Evolutionary conservation across 345 rosid species (phyloP), one percentile per base, ranked within the genome.

Genomic region (Odontarrhena argentea): DNA sequence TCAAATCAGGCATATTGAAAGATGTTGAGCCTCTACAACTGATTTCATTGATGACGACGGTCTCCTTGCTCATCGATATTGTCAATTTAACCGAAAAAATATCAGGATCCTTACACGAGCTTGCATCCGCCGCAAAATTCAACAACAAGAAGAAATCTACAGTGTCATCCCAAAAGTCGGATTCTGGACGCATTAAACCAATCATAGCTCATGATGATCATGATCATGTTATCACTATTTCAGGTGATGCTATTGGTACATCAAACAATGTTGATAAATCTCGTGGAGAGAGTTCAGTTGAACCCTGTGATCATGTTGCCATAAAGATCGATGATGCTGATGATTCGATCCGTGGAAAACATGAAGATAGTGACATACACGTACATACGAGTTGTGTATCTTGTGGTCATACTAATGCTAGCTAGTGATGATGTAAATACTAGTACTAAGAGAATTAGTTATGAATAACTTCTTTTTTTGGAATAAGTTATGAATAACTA

Each of bases 31-130:
- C 84, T 1, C 73, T 74, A 26, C 77, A 79, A 48, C 51, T 81
- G 44, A 60, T 84, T 9, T 78, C 85, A 9, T 65, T 78, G 52
- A 70, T 74, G 12, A 81, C 92, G 0, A 87, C 82, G 1, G 84
- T 87, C 55, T 87, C 92, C 0, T 30, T 88, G 9, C 76, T 91
- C 4, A 78, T 78, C 42, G 90, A 88, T 9, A 68, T 85, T 35
- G 91, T 82, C 15, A 58, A 74, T 1, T 69, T 77, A 74, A 76
- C 76, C 1, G 81, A 87, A 34, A 73, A 74, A 55, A 75, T 88
- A 10, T 79, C 84, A 9, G 86, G 85, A 59, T 69, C 85, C 0
- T 77, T 80, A 4, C 52, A 74, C 14, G 85, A 87, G 69, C 86
- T 91, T 24, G 83, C 89, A 22, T 73, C 83, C 1, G 69, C 57